Conservation (phyloP, 108 stramenopile genomes). For the Asterionellopsis glacialis region DNA sequence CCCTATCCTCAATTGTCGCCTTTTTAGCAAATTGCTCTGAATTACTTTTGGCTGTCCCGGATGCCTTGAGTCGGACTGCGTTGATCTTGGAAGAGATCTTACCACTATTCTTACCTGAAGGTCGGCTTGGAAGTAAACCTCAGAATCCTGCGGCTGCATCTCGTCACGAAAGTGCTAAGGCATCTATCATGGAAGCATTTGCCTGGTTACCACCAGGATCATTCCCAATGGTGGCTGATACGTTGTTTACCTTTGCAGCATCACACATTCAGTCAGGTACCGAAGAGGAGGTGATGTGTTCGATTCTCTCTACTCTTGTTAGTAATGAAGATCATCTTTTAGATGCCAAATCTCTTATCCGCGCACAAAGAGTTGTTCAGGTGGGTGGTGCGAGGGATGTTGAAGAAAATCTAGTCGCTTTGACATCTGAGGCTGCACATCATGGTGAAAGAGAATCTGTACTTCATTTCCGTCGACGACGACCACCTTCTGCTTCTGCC, state of each 20-base stretch:
- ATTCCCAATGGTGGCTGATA: conserved; percentile 75
- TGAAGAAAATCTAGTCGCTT: conserved; percentile 51
- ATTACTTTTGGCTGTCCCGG: conserved; percentile 72
- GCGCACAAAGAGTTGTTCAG: conserved; percentile 57
- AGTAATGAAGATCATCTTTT: conserved; percentile 64
- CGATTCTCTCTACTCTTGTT: conserved; percentile 60
- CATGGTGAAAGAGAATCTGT: conserved; percentile 73
- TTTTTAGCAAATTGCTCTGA: conserved; percentile 76
- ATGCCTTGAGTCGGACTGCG: conserved; percentile 66
- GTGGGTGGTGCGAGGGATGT: conserved; percentile 50
- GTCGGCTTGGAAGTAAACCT: conserved; percentile 46
- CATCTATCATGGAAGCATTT: conserved; percentile 82
- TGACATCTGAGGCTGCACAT: conserved; percentile 44
- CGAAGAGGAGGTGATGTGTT: conserved; percentile 55
- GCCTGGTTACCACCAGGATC: conserved; percentile 88
- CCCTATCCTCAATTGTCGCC: conserved; percentile 60
- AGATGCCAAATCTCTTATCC: conserved; percentile 50
- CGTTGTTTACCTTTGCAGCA: conserved; percentile 72
- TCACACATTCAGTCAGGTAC: conserved; percentile 58
- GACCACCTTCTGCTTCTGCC: conserved; percentile 7
- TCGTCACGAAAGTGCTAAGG: conserved; percentile 64
- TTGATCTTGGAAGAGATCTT: conserved; percentile 69
- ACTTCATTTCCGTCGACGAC: conserved; percentile 26
- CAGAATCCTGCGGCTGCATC: conserved; percentile 36
- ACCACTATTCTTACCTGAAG: conserved; percentile 51